Evolutionary conservation across 352 stramenopile genomes (phyloP), one percentile per base, ranked within the genome.

Genomic region (Phytophthora foliorum): DNA sequence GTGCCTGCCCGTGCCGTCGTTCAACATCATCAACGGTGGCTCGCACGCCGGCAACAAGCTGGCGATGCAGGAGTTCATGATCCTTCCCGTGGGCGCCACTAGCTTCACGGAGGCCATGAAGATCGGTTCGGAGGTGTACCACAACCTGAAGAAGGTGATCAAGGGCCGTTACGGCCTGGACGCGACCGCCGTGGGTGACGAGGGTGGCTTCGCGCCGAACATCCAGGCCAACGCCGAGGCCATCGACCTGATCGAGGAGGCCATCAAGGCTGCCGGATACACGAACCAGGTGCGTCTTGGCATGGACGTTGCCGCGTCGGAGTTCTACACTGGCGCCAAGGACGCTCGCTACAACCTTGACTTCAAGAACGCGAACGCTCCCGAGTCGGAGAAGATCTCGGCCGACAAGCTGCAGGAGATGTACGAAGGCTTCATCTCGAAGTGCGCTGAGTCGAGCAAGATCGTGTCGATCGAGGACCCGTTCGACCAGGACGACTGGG

Each of bases 11-110:
- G 97, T 99, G 72, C 98, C 98, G 44, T 98, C 95, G 75, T 99
- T 99, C 90, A 99, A 99, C 86, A 98, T 99, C 44, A 99, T 99
- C 84, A 99, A 99, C 85, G 98, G 98, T 75, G 98, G 98, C 73
- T 95, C 84, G 62, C 98, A 99, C 78, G 97, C 98, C 46, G 98
- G 97, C 71, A 99, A 99, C 92, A 98, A 98, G 81, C 86, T 99
- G 56, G 98, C 97, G 29, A 99, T 99, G 88, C 98, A 99, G 84
- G 97, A 99, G 89, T 99, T 99, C 82, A 98, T 99, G 87, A 98
- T 99, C 69, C 89, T 99, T 36, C 98, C 96, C 19, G 93, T 97
- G 21, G 93, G 94, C 14, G 94, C 94, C 25, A 79, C 67, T 31
- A 91, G 67, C 65, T 98, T 98, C 79, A 91, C 88, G 55, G 95